Percentiles rank a stretch among this genome's conserved stretches.
Conservation (phyloP, 805 yeast genomes). For the Myxozyma monticola region DNA sequence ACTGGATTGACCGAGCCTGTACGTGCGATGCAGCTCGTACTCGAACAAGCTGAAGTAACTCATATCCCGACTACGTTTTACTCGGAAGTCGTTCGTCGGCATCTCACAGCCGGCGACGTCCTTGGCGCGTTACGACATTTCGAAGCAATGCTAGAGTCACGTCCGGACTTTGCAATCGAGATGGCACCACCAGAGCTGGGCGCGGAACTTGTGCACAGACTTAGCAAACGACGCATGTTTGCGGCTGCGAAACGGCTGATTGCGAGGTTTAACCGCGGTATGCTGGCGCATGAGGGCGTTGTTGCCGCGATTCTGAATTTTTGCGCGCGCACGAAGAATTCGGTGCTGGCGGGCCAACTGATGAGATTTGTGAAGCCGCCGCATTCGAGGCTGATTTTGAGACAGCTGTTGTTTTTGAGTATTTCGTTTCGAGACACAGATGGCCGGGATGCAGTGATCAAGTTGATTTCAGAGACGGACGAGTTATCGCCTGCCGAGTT, state of each 20-base stretch:
- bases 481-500: constrained; percentile 14
- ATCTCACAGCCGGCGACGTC: constrained; percentile 3
- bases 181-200: constrained; percentile 11
- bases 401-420: constrained; percentile 13
- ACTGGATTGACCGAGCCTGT: too few species aligned
- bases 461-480: neutral
- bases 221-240: neutral
- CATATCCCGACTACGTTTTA: constrained; percentile 11
- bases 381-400: constrained; percentile 7
- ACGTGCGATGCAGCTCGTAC: too few species aligned
- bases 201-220: constrained; percentile 11
- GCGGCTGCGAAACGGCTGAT: constrained; percentile 12
- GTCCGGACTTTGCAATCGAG: constrained; percentile 5
- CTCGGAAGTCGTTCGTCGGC: constrained; percentile 3
- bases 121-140: constrained; percentile 12
- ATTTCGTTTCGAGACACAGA: neutral
- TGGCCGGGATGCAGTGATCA: neutral
- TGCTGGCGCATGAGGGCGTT: constrained; percentile 2
- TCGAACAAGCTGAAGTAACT: too few species aligned
- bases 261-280: constrained; percentile 5
- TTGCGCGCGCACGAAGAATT: constrained; percentile 19
- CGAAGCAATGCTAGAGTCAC: constrained; percentile 6
- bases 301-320: constrained; percentile 19
- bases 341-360: constrained; percentile 9
- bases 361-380: constrained; percentile 8